Conservation (phyloP, 2,329 filamentous ascomycete genomes). For the Neopestalotiopsis sp. region DNA sequence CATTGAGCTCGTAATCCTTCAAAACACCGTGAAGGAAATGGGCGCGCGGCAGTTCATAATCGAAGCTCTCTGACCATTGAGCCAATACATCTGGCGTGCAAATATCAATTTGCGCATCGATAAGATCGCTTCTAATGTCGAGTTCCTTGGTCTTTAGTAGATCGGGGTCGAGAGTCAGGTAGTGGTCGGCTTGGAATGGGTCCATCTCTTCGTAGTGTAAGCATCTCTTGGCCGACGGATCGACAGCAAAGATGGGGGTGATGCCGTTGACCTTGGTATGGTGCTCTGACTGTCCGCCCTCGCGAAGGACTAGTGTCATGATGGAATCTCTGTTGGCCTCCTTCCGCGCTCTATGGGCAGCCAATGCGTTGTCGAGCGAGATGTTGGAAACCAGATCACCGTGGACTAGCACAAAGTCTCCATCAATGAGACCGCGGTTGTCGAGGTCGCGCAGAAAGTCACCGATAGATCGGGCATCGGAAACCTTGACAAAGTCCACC, state of each 20-base stretch:
- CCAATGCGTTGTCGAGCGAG: constrained; percentile 78
- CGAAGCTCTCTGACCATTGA: constrained; percentile 96
- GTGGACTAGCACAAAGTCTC: constrained; percentile 92
- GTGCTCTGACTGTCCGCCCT: constrained; percentile 73
- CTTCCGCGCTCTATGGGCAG: constrained; percentile 79
- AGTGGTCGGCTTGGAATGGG: constrained; percentile 67
- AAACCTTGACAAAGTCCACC: constrained; percentile 84
- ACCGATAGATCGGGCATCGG: constrained; percentile 83
- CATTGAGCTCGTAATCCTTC: constrained; percentile 96
- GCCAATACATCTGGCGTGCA: constrained; percentile 95
- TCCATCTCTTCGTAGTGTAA: constrained; percentile 94
- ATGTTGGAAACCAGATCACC: constrained; percentile 93
- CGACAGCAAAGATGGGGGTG: constrained; percentile 85
- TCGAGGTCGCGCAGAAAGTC: constrained; percentile 96
- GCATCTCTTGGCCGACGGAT: constrained; percentile 79
- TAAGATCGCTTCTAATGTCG: constrained; percentile 83
- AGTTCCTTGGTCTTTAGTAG: constrained; percentile 78
- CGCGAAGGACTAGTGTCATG: constrained; percentile 93
- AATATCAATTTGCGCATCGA: constrained; percentile 95
- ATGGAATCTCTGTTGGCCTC: constrained; percentile 90
- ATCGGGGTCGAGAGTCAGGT: constrained; percentile 77
- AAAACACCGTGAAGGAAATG: constrained; percentile 92
- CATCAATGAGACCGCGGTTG: constrained; percentile 80
- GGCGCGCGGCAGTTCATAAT: constrained; percentile 87
- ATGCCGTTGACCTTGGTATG: constrained; percentile 78